phyloP scores from a whole-genome alignment of 495 filamentous ascomycete genomes.

The Aspergillus kassunensis region DNA sequence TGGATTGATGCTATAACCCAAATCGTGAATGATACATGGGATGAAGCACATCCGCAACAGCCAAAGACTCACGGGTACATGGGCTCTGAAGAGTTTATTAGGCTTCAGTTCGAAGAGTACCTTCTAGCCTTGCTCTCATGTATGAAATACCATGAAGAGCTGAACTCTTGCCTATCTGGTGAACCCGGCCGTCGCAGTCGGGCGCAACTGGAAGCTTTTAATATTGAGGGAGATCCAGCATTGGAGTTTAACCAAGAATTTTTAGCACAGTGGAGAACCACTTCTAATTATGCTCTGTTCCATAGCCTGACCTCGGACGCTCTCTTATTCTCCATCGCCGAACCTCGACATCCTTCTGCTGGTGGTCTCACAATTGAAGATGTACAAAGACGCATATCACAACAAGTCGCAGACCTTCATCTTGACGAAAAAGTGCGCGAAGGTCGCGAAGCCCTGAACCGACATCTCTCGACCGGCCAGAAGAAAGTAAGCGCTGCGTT shows the following conservation, averaged over 20 bases:
- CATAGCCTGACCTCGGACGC: constrained; percentile 70
- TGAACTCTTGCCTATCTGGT: constrained; percentile 35
- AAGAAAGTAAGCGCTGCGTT: constrained; percentile 81
- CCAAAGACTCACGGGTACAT: constrained; percentile 94
- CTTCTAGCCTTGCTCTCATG: constrained; percentile 82
- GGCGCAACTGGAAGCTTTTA: constrained; percentile 36
- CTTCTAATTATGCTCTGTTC: constrained; percentile 87
- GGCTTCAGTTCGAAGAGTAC: constrained; percentile 97
- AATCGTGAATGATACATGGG: constrained; percentile 94
- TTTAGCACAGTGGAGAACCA: constrained; percentile 73
- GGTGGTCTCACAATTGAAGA: constrained; percentile 95
- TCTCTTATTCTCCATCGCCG: constrained; percentile 89
- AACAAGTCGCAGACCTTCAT: constrained; percentile 85
- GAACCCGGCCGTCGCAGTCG: constrained; percentile 29
- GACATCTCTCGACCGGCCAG: constrained; percentile 74
- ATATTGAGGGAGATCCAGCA: constrained; percentile 77
- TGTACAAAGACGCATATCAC: constrained; percentile 81
- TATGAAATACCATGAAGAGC: constrained; percentile 83
- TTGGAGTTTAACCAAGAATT: constrained; percentile 71
- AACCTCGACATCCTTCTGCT: constrained; percentile 87
- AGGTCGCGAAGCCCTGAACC: constrained; percentile 71
- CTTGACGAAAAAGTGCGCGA: constrained; percentile 78
- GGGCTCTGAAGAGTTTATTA: constrained; percentile 96
- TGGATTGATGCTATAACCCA: constrained; percentile 97
- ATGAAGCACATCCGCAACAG: constrained; percentile 78